These are phyloP conservation scores for Salvia splendens DNA, from an alignment of 257 asterid genomes.

Conservation along the genomic window DNA sequence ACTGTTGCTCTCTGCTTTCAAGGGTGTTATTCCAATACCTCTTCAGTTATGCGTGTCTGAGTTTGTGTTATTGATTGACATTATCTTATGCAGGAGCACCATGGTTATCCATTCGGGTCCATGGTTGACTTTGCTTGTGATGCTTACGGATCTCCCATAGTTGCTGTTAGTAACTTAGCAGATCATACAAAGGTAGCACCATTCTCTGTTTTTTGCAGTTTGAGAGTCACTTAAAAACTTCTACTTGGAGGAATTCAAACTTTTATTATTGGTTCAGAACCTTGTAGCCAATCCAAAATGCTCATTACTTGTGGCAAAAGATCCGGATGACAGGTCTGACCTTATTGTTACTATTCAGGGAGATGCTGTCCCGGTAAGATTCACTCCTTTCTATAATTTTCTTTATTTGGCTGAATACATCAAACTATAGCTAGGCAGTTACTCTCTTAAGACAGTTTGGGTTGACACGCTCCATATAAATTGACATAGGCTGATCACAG, in stretches of 20 bases:
- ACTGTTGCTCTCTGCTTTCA: neutral
- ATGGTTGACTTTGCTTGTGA: slow-evolving; percentile 86
- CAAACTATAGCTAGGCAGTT: neutral
- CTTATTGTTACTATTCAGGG: slow-evolving; percentile 76
- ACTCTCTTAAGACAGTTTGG: neutral
- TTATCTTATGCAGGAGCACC: slow-evolving; percentile 49
- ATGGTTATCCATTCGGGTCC: slow-evolving; percentile 84
- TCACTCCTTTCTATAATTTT: slow-evolving; percentile 1
- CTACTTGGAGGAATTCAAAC: neutral
- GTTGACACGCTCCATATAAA: slow-evolving; percentile 19
- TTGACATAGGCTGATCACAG: slow-evolving; percentile 55
- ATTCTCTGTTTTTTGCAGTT: neutral
- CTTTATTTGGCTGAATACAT: slow-evolving; percentile 9
- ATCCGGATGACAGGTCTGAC: slow-evolving; percentile 88
- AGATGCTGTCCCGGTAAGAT: slow-evolving; percentile 75
- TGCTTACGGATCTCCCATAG: slow-evolving; percentile 72
- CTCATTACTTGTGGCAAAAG: slow-evolving; percentile 90
- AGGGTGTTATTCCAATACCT: too few species aligned
- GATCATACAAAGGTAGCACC: slow-evolving; percentile 63
- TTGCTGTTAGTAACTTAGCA: slow-evolving; percentile 71
- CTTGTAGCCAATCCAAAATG: slow-evolving; percentile 74
- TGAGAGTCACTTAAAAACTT: slow-evolving; percentile 4
- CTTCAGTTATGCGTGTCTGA: neutral
- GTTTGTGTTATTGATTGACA: neutral
- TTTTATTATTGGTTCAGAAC: slow-evolving; percentile 51